Base-by-base conservation (phyloP, 75 land plant species). In the Sequoiadendron giganteum region DNA sequence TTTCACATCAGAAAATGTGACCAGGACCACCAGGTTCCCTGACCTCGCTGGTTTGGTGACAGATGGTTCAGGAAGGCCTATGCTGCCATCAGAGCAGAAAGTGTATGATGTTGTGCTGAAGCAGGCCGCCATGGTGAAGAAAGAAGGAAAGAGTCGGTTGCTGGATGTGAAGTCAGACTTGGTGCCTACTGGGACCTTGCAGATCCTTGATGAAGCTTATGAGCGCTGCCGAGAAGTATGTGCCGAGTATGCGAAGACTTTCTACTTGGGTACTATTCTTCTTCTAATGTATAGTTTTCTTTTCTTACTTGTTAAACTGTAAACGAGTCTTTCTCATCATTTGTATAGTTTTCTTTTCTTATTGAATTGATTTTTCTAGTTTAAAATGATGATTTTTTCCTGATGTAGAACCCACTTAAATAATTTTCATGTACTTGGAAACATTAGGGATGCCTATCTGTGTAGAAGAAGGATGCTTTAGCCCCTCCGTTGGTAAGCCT, bases 101-200 rank as follows among this genome's bases (percentile, higher is more conserved):
- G 94, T 94, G 14, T 92, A 94, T 72, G 97, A 96, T 0, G 95
- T 94, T 25, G 98, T 96, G 81, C 84, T 93, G 43, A 94, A 92
- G 91, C 98, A 96, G 91, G 98, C 97, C 34, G 95, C 95, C 36
- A 49, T 95, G 73, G 92, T 91, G 76, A 94, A 92, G 89, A 75
- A 88, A 72, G 82, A 85, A 90, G 91, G 47, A 34, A 58, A 47
- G 87, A 65, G 39, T 82, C 34, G 81, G 49, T 45, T 85, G 86
- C 6, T 78, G 30, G 76, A 52, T 54, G 85, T 86, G 34, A 72
- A 54, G 13, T 39, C 87, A 47, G 91, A 52, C 55, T 19, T 86
- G 56, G 77, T 77, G 65, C 86, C 76, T 45, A 9, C 85, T 72
- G 45, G 70, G 21, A 77, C 34, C 13, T 21, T 85, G 89, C 61